phyloP scores from a whole-genome alignment of 1,284 basidiomycete species.

The Meira nashicola region DNA sequence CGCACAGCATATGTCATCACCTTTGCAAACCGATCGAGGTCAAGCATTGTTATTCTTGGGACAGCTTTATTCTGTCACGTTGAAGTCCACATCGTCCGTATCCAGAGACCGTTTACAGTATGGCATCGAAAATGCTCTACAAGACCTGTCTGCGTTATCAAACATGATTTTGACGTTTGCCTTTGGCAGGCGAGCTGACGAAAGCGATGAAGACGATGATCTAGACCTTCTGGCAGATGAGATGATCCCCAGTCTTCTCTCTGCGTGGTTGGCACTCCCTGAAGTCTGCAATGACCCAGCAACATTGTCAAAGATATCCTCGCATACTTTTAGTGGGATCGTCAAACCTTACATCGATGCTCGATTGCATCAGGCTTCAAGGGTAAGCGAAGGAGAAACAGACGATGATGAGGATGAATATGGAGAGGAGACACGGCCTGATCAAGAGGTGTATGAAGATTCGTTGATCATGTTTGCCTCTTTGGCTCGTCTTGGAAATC shows the following conservation, averaged over 20 bases:
- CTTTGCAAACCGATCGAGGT: neutral
- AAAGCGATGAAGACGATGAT: conserved; percentile 30
- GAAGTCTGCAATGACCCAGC: neutral
- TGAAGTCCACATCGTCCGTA: neutral
- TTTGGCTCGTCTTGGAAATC: conserved; percentile 26
- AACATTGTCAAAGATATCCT: neutral
- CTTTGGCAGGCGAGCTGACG: conserved; percentile 24
- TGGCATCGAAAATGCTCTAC: neutral
- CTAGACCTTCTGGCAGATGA: conserved; percentile 32
- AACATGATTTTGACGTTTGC: conserved; percentile 26
- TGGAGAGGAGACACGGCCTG: conserved; percentile 29
- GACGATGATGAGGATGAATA: conserved; percentile 29
- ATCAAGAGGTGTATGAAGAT: conserved; percentile 40
- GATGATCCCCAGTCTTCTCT: conserved; percentile 23
- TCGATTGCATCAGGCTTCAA: conserved; percentile 23
- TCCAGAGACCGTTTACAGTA: neutral
- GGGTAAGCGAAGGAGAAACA: conserved; percentile 11
- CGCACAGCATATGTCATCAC: neutral
- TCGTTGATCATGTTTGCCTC: conserved; percentile 39
- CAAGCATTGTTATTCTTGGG: neutral
- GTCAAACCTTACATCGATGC: conserved; percentile 36
- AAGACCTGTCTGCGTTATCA: conserved; percentile 19
- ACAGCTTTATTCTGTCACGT: neutral
- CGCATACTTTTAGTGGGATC: conserved; percentile 26
- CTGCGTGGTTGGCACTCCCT: conserved; percentile 6